phyloP scores from a whole-genome alignment of 202 grass and related monocot genomes.

The Carex arenaria region DNA sequence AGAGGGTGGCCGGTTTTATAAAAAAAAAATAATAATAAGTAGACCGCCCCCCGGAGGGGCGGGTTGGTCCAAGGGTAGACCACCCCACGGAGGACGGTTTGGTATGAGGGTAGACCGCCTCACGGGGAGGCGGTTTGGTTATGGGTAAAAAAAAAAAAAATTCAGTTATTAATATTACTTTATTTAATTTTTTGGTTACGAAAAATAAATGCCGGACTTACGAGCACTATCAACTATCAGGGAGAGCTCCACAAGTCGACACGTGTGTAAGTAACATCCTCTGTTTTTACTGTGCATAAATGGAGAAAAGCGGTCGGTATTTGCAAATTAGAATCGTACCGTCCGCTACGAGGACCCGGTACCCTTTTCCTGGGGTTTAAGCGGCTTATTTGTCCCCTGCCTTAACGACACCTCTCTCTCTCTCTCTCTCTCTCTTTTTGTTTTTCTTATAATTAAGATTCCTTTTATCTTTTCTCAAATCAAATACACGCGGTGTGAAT shows the following conservation, averaged over 20 bases:
- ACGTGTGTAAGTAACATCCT: neutral
- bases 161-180: too few relatives aligned
- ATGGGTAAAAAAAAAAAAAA: too few relatives aligned
- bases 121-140: too few relatives aligned
- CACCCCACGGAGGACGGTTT: too few relatives aligned
- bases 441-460: neutral
- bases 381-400: neutral
- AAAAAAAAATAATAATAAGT: too few relatives aligned
- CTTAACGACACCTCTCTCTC: neutral
- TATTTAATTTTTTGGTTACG: too few relatives aligned
- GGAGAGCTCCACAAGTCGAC: neutral
- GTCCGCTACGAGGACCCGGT: constrained; percentile 3
- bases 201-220: too few relatives aligned
- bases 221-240: neutral
- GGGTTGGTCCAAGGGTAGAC: too few relatives aligned
- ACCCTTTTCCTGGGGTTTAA: neutral
- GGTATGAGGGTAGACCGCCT: too few relatives aligned
- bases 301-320: neutral
- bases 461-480: neutral
- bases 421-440: neutral
- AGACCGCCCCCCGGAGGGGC: too few relatives aligned
- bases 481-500: neutral
- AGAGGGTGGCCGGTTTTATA: too few relatives aligned
- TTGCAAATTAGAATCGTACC: neutral
- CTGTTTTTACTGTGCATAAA: neutral